Evolutionary conservation across 371 early-diverging fungal genomes (phyloP).

Genomic region (Funneliformis caledonium): DNA sequence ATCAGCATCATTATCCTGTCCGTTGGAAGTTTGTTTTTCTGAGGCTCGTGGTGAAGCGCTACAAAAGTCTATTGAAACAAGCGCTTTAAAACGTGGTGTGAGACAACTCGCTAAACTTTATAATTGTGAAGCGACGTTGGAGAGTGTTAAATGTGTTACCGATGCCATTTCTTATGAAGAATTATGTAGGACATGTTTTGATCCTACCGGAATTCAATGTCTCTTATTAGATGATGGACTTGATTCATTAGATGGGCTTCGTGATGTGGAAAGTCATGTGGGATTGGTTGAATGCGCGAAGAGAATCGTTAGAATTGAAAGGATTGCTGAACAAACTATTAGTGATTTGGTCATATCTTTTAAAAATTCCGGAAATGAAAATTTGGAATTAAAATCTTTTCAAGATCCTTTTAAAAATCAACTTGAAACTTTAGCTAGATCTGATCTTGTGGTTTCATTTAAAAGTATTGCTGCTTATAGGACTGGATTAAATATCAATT

Average conservation of each 20-base stretch:
- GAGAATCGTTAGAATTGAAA: conserved; percentile 34
- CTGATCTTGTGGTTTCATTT: conserved; percentile 29
- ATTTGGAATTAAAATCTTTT: neutral
- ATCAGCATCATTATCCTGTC: neutral
- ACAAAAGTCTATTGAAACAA: neutral
- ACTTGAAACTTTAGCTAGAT: conserved; percentile 3
- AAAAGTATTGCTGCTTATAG: conserved; percentile 33
- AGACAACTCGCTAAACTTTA: conserved; percentile 20
- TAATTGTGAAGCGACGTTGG: neutral
- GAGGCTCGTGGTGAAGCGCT: conserved; percentile 9
- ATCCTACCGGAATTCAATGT: conserved; percentile 21
- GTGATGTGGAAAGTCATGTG: conserved; percentile 8
- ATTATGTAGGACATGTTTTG: conserved; percentile 22
- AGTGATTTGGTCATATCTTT: neutral
- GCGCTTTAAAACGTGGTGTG: conserved; percentile 11
- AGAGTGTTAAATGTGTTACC: neutral
- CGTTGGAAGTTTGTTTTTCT: conserved; percentile 18
- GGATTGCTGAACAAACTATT: conserved; percentile 19
- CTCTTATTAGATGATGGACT: conserved; percentile 29
- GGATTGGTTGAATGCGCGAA: conserved; percentile 5
- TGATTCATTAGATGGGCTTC: neutral
- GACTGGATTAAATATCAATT: conserved; percentile 27
- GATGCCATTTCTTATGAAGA: neutral
- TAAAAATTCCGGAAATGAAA: neutral
- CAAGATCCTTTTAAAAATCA: neutral